phyloP scores from a whole-genome alignment of 2,329 filamentous ascomycete genomes.

The Calonectria crousiana region DNA sequence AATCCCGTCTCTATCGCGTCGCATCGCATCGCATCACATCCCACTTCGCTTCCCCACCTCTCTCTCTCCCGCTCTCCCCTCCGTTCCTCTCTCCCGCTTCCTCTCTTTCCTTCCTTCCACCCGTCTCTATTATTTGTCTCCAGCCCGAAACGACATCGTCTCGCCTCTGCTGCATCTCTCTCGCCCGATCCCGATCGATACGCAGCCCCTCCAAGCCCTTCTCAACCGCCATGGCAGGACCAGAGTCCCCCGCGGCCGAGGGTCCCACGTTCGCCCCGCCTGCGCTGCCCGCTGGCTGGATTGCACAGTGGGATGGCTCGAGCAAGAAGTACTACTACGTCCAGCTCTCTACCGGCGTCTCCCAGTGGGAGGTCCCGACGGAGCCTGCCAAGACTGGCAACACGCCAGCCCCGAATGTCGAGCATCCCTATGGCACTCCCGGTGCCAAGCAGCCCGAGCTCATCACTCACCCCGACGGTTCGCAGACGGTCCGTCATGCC shows the following conservation, averaged over 20 bases:
- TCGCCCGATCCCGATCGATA: slow-evolving; percentile 28
- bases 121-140: not conserved
- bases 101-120: not conserved
- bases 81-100: not conserved
- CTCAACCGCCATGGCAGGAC: slow-evolving; percentile 63
- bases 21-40: slow-evolving; percentile 24
- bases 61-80: slow-evolving; percentile 1
- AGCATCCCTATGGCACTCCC: slow-evolving; percentile 74
- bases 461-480: slow-evolving; percentile 73
- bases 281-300: slow-evolving; percentile 74
- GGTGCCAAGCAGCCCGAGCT: slow-evolving; percentile 59
- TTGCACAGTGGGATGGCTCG: slow-evolving; percentile 75
- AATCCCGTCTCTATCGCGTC: slow-evolving; percentile 21
- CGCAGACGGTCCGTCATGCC: slow-evolving; percentile 70
- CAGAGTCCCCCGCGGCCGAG: slow-evolving; percentile 69
- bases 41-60: slow-evolving; percentile 16
- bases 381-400: slow-evolving; percentile 72
- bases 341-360: slow-evolving; percentile 77
- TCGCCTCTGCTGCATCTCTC: not conserved
- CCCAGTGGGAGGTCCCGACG: slow-evolving; percentile 81
- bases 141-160: not conserved
- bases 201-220: slow-evolving; percentile 30
- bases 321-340: slow-evolving; percentile 79
- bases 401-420: slow-evolving; percentile 66
- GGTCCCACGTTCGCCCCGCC: slow-evolving; percentile 72